Base-by-base conservation (phyloP, 2,329 filamentous ascomycete species). In the Metarhizium album region DNA sequence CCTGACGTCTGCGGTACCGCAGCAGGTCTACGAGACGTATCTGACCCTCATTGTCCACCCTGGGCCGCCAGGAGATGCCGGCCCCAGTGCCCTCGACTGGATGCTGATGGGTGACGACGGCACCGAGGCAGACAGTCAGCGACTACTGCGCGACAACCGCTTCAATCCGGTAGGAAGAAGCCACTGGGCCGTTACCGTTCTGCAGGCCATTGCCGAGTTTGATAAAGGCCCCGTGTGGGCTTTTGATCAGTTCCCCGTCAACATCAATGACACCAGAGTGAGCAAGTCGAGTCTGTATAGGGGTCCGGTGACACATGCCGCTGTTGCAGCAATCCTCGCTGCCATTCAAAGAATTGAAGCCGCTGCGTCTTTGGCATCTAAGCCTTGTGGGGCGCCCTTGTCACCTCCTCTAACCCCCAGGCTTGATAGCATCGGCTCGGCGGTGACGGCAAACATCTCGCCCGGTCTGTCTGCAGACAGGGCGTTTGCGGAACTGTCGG, bases 221-320 rank as follows among this genome's bases (percentile, higher is more conserved):
- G 69, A 72, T 48, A 67, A 66, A n/a, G 69, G 69, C 6, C 69
- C 68, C 0, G 67, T 72, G 7, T 72, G 69, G 69, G 68, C 68
- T 1, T 72, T 66, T 51, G 67, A 72, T 37, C 69, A 71, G 52
- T 71, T 71, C 53, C 55, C 61, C 5, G 57, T 71, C 50, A 56
- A 70, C 57, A 70, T 72, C 48, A 67, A 71, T 53, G 64, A 68
- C 31, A 55, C 60, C 4, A 57, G 59, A 18, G 53, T 70, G 31
- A 72, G 67, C 29, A 72, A 72, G 49, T 70, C 69, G 1, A 65
- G 62, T 24, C 57, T 72, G 3, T 72, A 71, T 50, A 63, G 68
- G 23, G 67, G 68, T 0, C 56, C 62, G 1, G 62, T 71, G 48
- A 69, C 67, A 1, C 61, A 63, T 40, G 66, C 68, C 16, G 68